Percentiles rank a stretch among this genome's conserved stretches.
Evolutionary conservation across 164 flowering plant species (phyloP).

Genomic region (Dillenia turbinata): DNA sequence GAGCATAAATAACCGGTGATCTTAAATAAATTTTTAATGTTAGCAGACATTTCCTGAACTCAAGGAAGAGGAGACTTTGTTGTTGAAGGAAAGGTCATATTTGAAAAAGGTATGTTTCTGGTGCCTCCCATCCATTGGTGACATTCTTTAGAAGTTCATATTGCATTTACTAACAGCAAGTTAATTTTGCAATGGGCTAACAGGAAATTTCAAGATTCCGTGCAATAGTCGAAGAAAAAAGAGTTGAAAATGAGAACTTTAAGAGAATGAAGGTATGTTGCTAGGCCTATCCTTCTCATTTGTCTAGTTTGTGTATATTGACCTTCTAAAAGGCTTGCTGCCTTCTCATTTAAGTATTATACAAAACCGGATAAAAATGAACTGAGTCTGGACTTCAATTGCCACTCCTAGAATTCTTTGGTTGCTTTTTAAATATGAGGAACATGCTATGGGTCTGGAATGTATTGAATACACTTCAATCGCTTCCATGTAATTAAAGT

Average conservation of each 20-base stretch:
- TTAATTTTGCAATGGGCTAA: neutral
- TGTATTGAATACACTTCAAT: no score
- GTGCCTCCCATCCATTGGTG: neutral
- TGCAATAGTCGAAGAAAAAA: constrained; percentile 25
- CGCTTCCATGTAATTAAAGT: no score
- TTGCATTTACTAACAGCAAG: no score
- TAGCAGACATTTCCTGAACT: constrained; percentile 50
- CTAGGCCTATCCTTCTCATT: neutral
- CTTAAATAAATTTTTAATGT: neutral
- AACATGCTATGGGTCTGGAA: no score
- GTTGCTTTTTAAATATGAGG: no score
- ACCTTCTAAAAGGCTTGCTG: neutral
- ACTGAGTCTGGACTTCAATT: neutral
- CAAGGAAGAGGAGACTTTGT: constrained; percentile 42
- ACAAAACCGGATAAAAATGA: neutral
- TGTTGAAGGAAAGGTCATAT: constrained; percentile 38
- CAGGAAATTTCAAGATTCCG: constrained; percentile 40
- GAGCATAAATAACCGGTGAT: neutral
- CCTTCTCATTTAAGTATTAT: neutral
- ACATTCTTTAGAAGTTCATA: neutral
- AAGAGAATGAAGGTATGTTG: constrained; percentile 52
- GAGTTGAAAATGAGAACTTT: constrained; percentile 34
- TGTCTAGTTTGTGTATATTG: neutral
- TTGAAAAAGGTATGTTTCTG: constrained; percentile 37
- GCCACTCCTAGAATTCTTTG: no score